Evolutionary conservation across 208 protist species (phyloP).

Genomic region (Leishmania braziliensis): DNA sequence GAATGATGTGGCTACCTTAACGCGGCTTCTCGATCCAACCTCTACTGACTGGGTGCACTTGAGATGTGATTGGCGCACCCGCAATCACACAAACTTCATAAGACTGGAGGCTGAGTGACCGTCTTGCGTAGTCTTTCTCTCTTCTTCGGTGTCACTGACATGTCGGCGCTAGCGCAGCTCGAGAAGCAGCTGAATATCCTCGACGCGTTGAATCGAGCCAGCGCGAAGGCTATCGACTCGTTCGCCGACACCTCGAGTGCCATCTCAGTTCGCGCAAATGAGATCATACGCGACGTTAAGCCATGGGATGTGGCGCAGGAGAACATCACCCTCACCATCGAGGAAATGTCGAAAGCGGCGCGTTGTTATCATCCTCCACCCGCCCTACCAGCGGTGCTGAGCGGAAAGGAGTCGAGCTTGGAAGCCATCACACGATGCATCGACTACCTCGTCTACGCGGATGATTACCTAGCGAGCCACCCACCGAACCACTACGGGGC

Average conservation of each 20-base stretch:
- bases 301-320: constrained; percentile 89
- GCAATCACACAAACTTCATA: not conserved
- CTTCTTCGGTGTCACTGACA: constrained; percentile 8
- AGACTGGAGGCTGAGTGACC: not conserved
- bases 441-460: constrained; percentile 88
- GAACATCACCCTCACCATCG: constrained; percentile 85
- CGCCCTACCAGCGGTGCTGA: constrained; percentile 62
- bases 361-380: constrained; percentile 86
- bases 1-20: too few species aligned
- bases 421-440: constrained; percentile 70
- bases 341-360: constrained; percentile 83
- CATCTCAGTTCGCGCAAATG: constrained; percentile 62
- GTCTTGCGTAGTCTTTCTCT: not conserved
- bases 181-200: constrained; percentile 78
- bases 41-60: too few species aligned
- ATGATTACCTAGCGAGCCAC: constrained; percentile 78
- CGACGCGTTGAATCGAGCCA: constrained; percentile 64
- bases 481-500: constrained; percentile 61
- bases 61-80: not conserved
- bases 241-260: constrained; percentile 83
- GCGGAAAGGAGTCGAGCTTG: constrained; percentile 54
- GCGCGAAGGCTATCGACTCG: constrained; percentile 73
- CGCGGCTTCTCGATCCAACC: too few species aligned
- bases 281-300: constrained; percentile 76
- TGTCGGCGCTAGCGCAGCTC: constrained; percentile 55